phyloP scores from a whole-genome alignment of 257 asterid genomes.

The Jacaranda mimosifolia region DNA sequence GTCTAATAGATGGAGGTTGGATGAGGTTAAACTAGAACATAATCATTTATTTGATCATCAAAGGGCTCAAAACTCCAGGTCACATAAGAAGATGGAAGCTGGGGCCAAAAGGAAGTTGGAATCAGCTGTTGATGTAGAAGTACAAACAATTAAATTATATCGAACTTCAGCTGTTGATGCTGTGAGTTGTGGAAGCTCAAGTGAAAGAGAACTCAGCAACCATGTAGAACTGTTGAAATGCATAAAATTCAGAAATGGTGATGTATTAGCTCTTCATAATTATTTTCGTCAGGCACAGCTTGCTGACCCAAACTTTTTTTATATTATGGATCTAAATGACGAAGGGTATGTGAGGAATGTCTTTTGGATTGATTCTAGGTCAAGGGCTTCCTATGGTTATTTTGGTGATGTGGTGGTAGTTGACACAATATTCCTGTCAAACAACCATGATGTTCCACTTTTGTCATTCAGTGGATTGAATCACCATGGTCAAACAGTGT shows the following conservation, averaged over 20 bases:
- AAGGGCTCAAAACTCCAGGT: slow-evolving; percentile 63
- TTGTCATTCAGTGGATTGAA: slow-evolving; percentile 59
- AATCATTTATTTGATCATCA: slow-evolving; percentile 77
- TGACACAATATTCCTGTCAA: slow-evolving; percentile 47
- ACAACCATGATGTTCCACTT: slow-evolving; percentile 43
- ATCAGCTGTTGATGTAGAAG: slow-evolving; percentile 59
- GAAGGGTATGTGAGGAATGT: slow-evolving; percentile 62
- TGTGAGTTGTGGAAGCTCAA: slow-evolving; percentile 53
- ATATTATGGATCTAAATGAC: slow-evolving; percentile 58
- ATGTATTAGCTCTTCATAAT: slow-evolving; percentile 44
- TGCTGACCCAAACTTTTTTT: slow-evolving; percentile 58
- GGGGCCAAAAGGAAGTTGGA: slow-evolving; percentile 70
- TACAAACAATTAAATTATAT: slow-evolving; percentile 68
- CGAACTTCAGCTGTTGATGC: slow-evolving; percentile 63
- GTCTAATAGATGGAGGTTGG: slow-evolving; percentile 79
- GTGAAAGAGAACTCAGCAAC: slow-evolving; percentile 45
- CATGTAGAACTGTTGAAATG: slow-evolving; percentile 36
- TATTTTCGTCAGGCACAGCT: slow-evolving; percentile 52
- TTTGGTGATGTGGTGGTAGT: slow-evolving; percentile 59
- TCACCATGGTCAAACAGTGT: slow-evolving; percentile 57
- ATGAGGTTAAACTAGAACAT: slow-evolving; percentile 76
- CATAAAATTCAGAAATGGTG: slow-evolving; percentile 51
- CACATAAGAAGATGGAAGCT: slow-evolving; percentile 63
- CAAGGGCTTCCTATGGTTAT: slow-evolving; percentile 57
- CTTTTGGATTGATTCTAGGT: slow-evolving; percentile 66